Evolutionary conservation across 83 land plant genomes (phyloP).

Genomic region (Picea mariana): DNA sequence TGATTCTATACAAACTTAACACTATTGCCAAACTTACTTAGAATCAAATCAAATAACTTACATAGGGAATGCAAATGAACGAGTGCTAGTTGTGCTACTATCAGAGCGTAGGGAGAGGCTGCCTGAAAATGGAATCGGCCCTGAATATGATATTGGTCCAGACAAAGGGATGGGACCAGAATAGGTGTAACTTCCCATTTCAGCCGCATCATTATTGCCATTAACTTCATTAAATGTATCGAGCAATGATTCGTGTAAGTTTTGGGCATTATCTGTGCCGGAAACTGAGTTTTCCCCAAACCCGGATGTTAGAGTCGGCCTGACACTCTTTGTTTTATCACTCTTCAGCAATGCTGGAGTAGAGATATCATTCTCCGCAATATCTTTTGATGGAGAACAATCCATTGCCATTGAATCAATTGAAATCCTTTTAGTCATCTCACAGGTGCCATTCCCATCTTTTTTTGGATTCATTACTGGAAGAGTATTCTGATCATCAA

Average conservation of each 20-base stretch:
- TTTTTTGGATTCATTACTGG: background rate
- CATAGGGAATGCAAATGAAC: constrained; percentile 80
- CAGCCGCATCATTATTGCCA: constrained; percentile 11
- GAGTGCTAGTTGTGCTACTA: constrained; percentile 69
- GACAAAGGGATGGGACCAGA: constrained; percentile 37
- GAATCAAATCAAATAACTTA: constrained; percentile 15
- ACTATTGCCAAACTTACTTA: background rate
- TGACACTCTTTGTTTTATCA: background rate
- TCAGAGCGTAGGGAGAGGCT: constrained; percentile 76
- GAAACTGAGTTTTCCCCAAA: background rate
- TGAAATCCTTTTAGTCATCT: background rate
- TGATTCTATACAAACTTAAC: background rate
- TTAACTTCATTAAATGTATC: constrained; percentile 6
- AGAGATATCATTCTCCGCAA: background rate
- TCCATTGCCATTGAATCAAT: background rate
- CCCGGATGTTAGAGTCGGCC: background rate
- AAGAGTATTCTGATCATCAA: background rate
- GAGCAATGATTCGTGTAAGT: background rate
- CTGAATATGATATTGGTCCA: constrained; percentile 43
- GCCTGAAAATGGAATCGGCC: constrained; percentile 66
- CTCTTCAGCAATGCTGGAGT: background rate
- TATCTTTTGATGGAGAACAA: background rate
- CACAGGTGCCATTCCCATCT: background rate
- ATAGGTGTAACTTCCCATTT: background rate
- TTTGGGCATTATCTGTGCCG: background rate